These are phyloP conservation scores for Hericium rajendrae DNA, from an alignment of 768 basidiomycete genomes.

Conservation along the genomic window DNA sequence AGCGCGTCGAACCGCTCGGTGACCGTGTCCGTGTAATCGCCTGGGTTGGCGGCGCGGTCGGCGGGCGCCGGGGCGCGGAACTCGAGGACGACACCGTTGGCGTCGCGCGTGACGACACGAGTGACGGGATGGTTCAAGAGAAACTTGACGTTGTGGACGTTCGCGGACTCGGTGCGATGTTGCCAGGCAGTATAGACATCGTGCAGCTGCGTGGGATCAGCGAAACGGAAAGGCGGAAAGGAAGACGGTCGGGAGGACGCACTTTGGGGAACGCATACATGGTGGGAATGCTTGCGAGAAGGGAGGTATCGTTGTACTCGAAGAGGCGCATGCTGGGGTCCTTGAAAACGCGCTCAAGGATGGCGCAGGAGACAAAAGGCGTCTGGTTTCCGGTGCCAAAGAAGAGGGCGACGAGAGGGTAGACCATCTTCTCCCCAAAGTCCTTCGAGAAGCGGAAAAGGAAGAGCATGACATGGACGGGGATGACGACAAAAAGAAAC, in stretches of 20 bases:
- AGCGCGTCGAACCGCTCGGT: slow-evolving; percentile 33
- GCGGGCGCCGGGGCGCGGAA: slow-evolving; percentile 9
- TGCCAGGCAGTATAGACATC: slow-evolving; percentile 25
- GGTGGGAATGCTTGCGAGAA: slow-evolving; percentile 25
- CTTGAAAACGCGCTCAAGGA: slow-evolving; percentile 25
- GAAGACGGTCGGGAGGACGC: neutral
- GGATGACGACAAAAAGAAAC: slow-evolving; percentile 23
- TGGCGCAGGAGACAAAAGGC: slow-evolving; percentile 26
- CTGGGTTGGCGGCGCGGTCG: neutral
- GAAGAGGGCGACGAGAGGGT: slow-evolving; percentile 26
- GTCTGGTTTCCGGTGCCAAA: slow-evolving; percentile 30
- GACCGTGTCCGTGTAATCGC: neutral
- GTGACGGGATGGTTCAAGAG: slow-evolving; percentile 19
- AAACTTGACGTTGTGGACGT: slow-evolving; percentile 17
- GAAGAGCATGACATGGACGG: slow-evolving; percentile 25
- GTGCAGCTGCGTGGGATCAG: slow-evolving; percentile 12
- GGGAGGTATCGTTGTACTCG: slow-evolving; percentile 23
- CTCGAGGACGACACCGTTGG: slow-evolving; percentile 16
- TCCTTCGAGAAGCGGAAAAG: slow-evolving; percentile 27
- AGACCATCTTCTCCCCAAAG: slow-evolving; percentile 29
- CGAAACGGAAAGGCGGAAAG: too few species aligned
- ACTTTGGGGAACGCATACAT: slow-evolving; percentile 30
- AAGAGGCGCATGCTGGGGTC: slow-evolving; percentile 27
- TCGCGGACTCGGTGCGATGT: slow-evolving; percentile 14
- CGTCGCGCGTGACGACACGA: slow-evolving; percentile 14